Conservation (phyloP, 148 eudicot genomes). For the Vaccinium vitisidaea region DNA sequence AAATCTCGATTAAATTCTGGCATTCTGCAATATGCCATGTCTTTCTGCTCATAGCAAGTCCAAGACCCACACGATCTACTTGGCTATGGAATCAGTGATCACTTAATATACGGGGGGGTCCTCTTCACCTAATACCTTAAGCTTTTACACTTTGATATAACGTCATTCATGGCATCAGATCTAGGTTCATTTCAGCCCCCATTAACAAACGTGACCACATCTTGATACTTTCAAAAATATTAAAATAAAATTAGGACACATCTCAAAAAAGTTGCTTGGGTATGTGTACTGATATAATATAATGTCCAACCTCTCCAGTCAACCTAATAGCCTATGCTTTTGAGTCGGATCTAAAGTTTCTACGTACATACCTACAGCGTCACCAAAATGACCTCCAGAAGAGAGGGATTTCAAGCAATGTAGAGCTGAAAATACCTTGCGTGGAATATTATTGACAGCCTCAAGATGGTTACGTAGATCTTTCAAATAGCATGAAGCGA, state of each 20-base stretch:
- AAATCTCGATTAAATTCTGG: not conserved
- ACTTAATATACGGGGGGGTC: not conserved
- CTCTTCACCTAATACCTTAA: not conserved
- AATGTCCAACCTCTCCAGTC: not conserved
- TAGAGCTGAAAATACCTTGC: constrained; percentile 60
- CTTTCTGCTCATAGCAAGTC: not conserved
- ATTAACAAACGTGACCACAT: not conserved
- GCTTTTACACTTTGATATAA: not conserved
- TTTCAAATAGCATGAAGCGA: constrained; percentile 56
- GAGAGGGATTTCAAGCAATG: not conserved
- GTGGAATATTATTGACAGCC: constrained; percentile 64
- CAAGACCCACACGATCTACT: constrained; percentile 5
- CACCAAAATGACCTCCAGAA: not conserved
- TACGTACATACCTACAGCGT: not conserved
- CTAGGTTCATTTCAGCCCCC: not conserved
- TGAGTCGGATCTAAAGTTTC: not conserved
- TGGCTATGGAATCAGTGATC: not conserved
- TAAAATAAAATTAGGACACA: not conserved
- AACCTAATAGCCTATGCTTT: not conserved
- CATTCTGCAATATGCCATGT: not conserved
- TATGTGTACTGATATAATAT: not conserved
- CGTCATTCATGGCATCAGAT: not conserved
- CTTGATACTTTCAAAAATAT: not conserved
- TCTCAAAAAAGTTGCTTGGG: not conserved
- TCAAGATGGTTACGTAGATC: constrained; percentile 72